Base-by-base conservation (phyloP, 1,284 basidiomycete species). In the Anthracocystis panici-leucophaei region DNA sequence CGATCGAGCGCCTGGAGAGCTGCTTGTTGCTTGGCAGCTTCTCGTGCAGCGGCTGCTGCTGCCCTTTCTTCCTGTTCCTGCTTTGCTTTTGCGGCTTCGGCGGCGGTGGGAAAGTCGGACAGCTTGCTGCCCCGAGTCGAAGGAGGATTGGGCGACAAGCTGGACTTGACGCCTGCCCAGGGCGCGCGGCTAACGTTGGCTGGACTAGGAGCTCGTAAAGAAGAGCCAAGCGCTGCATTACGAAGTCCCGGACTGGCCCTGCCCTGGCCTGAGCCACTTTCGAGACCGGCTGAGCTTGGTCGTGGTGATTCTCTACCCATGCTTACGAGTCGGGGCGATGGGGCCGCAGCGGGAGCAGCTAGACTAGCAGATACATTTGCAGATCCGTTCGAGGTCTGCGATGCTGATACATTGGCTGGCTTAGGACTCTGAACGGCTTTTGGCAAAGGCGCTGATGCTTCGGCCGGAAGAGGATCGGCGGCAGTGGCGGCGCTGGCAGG, bases 101-200 rank as follows among this genome's bases (percentile, higher is more conserved):
- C 82, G 16, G 83, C 83, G 7, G 83, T 84, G 12, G 83, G 83
- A 40, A 84, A 84, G 64, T 84, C 83, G 21, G 75, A 76, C 2
- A 76, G 53, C 11, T 59, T 63, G 38, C 60, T 55, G 20, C 60
- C 63, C 52, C 69, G 55, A 7, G 38, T 44, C n/a, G 70, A 40
- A 12, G 57, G 50, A 20, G 66, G 54, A 23, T 64, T 64, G 5
- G 67, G 54, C 1, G 73, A 65, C 7, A 71, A 40, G 23, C 54
- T 38, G 3, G 65, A 56, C 57, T 79, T 77, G 59, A 78, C 62
- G 27, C 65, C 69, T 21, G 79, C 80, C 79, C 79, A 80, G 2
- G 80, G 79, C 27, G 80, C 79, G 40, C 64, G 66, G 52, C 65
- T 66, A 31, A 66, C 67, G 33, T 61, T 63, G 52, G 71, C 63